Conservation (phyloP, 2,329 filamentous ascomycete genomes). For the Nemania diffusa region DNA sequence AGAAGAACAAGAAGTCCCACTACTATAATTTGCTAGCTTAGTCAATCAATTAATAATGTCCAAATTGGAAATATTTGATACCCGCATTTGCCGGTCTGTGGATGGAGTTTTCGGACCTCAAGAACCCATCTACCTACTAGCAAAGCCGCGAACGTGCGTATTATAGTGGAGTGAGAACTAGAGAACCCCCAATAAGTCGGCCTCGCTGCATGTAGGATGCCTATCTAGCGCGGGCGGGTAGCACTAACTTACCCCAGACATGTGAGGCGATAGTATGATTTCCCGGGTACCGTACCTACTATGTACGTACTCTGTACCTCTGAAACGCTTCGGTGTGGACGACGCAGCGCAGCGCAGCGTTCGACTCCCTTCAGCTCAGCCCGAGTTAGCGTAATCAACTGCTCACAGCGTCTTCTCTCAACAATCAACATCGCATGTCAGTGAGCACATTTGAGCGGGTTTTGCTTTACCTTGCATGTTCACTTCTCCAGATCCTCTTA, state of each 20-base stretch:
- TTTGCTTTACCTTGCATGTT: slow-evolving; percentile 38
- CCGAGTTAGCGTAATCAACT: no score
- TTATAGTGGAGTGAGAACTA: no score
- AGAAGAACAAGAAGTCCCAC: neutral
- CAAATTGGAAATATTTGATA: neutral
- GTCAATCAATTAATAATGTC: neutral
- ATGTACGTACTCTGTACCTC: no score
- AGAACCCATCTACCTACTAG: no score
- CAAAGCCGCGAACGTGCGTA: no score
- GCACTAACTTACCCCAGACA: no score
- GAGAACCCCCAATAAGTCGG: no score
- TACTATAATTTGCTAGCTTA: neutral
- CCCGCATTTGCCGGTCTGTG: slow-evolving; percentile 3
- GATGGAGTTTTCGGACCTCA: neutral
- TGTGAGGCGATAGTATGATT: neutral
- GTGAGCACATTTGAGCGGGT: slow-evolving; percentile 57
- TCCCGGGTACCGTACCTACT: no score
- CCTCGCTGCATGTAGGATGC: no score
- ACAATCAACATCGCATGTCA: slow-evolving; percentile 39
- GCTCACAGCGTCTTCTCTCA: neutral
- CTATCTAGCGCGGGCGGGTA: no score
- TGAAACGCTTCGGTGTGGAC: neutral
- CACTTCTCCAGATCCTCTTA: slow-evolving; percentile 12
- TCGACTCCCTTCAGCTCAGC: neutral
- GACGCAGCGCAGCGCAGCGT: no score